Evolutionary conservation across 1,284 basidiomycete genomes (phyloP).

Genomic region (Rhizopogon parksii): DNA sequence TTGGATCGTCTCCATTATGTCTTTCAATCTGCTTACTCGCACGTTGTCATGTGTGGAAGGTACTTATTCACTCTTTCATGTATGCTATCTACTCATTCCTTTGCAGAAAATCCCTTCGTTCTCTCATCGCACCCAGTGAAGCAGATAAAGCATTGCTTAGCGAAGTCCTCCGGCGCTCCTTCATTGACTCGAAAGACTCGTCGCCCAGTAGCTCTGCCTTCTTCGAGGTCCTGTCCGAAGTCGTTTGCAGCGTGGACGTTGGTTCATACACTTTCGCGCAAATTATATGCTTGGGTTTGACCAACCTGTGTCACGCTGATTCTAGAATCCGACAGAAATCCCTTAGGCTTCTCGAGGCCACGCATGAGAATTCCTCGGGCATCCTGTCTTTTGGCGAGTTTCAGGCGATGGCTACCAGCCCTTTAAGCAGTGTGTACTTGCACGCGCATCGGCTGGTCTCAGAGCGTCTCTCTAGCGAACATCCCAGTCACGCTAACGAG

Average conservation of each 20-base stretch:
- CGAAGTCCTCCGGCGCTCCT: conserved; percentile 68
- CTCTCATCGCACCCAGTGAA: conserved; percentile 59
- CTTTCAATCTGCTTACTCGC: conserved; percentile 49
- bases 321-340: conserved; percentile 67
- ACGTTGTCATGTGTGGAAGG: conserved; percentile 54
- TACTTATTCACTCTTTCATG: conserved; percentile 30
- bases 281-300: conserved; percentile 73
- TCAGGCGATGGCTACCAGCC: conserved; percentile 72
- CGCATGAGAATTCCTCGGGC: conserved; percentile 59
- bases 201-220: conserved; percentile 41
- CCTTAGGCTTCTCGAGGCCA: conserved; percentile 71
- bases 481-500: conserved; percentile 61
- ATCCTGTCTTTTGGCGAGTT: conserved; percentile 62
- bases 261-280: conserved; percentile 72
- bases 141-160: conserved; percentile 58
- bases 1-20: conserved; percentile 65
- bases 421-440: conserved; percentile 72
- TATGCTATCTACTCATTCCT: conserved; percentile 11
- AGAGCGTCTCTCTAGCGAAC: conserved; percentile 74
- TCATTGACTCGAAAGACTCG: conserved; percentile 53
- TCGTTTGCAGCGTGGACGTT: conserved; percentile 52
- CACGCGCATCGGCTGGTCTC: conserved; percentile 76
- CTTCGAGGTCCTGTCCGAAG: conserved; percentile 75
- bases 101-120: conserved; percentile 69
- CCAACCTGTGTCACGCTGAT: conserved; percentile 79